Base-by-base conservation (phyloP, 352 stramenopile species). In the Blastocystis sp. region DNA sequence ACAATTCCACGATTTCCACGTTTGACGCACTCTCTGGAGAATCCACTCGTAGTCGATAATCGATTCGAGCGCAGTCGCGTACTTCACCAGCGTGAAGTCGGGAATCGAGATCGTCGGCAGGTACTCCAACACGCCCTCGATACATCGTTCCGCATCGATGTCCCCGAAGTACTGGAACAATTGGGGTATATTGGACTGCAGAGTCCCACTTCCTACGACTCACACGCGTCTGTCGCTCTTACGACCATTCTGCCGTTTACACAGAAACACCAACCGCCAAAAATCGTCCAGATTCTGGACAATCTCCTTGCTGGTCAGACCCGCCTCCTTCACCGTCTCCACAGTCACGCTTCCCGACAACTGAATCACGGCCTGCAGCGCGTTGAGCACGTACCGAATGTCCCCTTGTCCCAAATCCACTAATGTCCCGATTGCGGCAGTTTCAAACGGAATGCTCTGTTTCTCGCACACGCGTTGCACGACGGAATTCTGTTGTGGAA, bases 241-340 rank as follows among this genome's bases (percentile, higher is more conserved):
- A 80, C 45, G 16, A 4, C 69, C 45, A 85, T 39, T 19, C 33
- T 85, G 29, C 16, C 55, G 51, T 2, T n/a, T 24, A 24, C 55
- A 85, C n/a, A 85, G 39, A 69, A 69, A 85, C 21, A 77, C 12
- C 29, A 85, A 41, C 55, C 35, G 19, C 41, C 35, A 85, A 12
- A 51, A 85, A 35, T 85, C 50, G n/a, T 85, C 29, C 3, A 85
- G 33, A 33, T 24, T 33, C 1, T 66, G 35, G 16, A 50, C 13
- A 67, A 39, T 29, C 21, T 85, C 74, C 19, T 67, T 66, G 26
- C 29, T 59, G 19, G n/a, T 37, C 1, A 85, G 24, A n/a, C 21
- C 37, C 1, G 41, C 55, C 29, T 41, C 31, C 21, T 51, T 59
- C 24, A 85, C 10, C 4, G n/a, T 37, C 21, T 55, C 60, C 2